phyloP scores from a whole-genome alignment of 1,139 yeast species.

The Meyerozyma carpophila region DNA sequence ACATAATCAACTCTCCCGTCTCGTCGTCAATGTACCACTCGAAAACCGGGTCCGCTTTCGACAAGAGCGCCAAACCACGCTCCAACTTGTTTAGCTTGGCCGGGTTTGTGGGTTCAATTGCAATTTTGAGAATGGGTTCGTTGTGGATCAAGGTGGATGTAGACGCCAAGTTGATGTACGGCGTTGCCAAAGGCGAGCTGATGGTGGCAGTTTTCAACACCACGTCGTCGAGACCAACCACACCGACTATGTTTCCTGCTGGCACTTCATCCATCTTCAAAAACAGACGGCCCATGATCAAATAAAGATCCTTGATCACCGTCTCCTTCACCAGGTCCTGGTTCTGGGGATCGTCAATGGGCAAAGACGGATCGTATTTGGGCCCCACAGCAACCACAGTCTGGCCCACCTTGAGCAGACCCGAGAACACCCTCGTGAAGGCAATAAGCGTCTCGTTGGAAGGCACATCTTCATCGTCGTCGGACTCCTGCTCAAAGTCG shows the following conservation, averaged over 20 bases:
- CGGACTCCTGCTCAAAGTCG: slow-evolving; percentile 34
- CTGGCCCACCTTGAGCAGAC: slow-evolving; percentile 72
- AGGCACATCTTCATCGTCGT: slow-evolving; percentile 40
- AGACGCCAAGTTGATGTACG: slow-evolving; percentile 65
- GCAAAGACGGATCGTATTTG: slow-evolving; percentile 69
- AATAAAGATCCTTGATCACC: slow-evolving; percentile 60
- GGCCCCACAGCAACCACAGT: slow-evolving; percentile 77
- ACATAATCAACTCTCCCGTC: slow-evolving; percentile 84
- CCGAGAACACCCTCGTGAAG: slow-evolving; percentile 85
- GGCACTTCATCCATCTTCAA: slow-evolving; percentile 76
- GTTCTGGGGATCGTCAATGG: slow-evolving; percentile 40
- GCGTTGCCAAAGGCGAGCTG: slow-evolving; percentile 46
- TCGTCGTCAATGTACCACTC: slow-evolving; percentile 77
- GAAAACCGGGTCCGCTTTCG: slow-evolving; percentile 91
- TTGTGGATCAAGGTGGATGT: slow-evolving; percentile 54
- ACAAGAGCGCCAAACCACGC: slow-evolving; percentile 69
- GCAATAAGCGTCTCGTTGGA: slow-evolving; percentile 69
- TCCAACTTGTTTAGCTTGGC: slow-evolving; percentile 71
- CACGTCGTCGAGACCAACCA: slow-evolving; percentile 82
- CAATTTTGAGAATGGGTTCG: slow-evolving; percentile 86
- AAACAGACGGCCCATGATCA: slow-evolving; percentile 91
- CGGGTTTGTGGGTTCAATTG: slow-evolving; percentile 89
- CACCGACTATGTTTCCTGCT: slow-evolving; percentile 93
- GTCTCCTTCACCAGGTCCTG: slow-evolving; percentile 39
- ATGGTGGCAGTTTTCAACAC: slow-evolving; percentile 86